Conservation (phyloP, 441 rosid genomes). For the Arabidopsis lyrata region DNA sequence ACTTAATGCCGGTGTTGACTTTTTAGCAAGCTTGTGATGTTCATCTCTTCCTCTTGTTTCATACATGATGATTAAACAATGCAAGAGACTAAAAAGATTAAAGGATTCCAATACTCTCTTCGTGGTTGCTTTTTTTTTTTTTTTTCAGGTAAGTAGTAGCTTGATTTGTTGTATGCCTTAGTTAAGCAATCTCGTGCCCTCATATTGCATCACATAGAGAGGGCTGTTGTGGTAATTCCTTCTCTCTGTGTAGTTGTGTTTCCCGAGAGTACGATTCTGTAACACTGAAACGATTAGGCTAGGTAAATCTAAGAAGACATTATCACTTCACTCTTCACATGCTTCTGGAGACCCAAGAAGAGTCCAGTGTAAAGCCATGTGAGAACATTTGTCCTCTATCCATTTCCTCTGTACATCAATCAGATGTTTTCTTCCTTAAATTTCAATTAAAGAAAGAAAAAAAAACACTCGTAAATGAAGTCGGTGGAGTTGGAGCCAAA, state of each 20-base stretch:
- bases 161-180: conserved; percentile 3
- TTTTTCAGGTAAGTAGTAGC: neutral
- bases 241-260: neutral
- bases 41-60: conserved; percentile 5
- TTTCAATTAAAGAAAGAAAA: neutral
- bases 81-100: neutral
- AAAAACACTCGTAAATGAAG: conserved; percentile 10
- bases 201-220: conserved; percentile 8
- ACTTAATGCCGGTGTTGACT: neutral
- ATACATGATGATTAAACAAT: conserved; percentile 6
- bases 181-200: neutral
- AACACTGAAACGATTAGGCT: neutral
- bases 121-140: neutral
- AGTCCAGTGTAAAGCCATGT: conserved; percentile 29
- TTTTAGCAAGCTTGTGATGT: conserved; percentile 8
- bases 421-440: conserved; percentile 10
- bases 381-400: conserved; percentile 26
- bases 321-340: conserved; percentile 21
- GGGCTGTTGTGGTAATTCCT: conserved; percentile 2
- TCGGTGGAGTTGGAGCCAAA: conserved; percentile 21
- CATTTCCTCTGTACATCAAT: neutral
- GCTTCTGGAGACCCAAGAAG: conserved; percentile 26
- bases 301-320: conserved; percentile 1
- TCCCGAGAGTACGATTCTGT: conserved; percentile 16
- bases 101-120: neutral